A percentile compares a stretch with the other conserved stretches of the same genome.
Conservation (phyloP, 306 rosid genomes). For the Rosa rugosa region DNA sequence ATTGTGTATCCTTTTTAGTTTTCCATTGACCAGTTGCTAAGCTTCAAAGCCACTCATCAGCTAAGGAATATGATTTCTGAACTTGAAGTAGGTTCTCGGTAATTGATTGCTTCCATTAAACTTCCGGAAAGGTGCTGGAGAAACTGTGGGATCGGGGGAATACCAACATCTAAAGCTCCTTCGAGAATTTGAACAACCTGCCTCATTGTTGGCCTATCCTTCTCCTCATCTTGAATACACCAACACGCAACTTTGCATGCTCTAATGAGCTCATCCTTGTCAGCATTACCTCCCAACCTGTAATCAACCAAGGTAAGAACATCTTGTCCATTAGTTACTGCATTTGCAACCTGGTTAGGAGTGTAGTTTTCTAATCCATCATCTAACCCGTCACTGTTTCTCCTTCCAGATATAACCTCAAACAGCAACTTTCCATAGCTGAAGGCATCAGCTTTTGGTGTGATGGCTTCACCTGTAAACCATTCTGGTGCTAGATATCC, state of each 20-base stretch:
- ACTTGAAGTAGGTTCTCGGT: not conserved
- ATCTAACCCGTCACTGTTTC: conserved; percentile 30
- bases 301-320: conserved; percentile 27
- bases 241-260: conserved; percentile 35
- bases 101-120: not conserved
- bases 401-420: conserved; percentile 38
- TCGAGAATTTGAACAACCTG: conserved; percentile 37
- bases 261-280: conserved; percentile 23
- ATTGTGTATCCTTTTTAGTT: not conserved
- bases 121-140: not conserved
- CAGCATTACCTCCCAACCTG: conserved; percentile 24
- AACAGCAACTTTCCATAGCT: conserved; percentile 42
- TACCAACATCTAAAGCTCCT: conserved; percentile 18
- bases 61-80: not conserved
- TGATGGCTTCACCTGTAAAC: conserved; percentile 42
- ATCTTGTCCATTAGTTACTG: conserved; percentile 25
- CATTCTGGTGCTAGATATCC: conserved; percentile 53
- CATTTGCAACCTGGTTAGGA: conserved; percentile 32
- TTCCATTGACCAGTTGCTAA: not conserved
- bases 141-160: conserved; percentile 30
- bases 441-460: conserved; percentile 47
- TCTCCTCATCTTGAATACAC: conserved; percentile 40
- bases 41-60: not conserved
- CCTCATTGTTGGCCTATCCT: conserved; percentile 35
- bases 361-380: conserved; percentile 28